Base-by-base conservation (phyloP, 2,329 filamentous ascomycete genomes). In the Alternaria sp. region DNA sequence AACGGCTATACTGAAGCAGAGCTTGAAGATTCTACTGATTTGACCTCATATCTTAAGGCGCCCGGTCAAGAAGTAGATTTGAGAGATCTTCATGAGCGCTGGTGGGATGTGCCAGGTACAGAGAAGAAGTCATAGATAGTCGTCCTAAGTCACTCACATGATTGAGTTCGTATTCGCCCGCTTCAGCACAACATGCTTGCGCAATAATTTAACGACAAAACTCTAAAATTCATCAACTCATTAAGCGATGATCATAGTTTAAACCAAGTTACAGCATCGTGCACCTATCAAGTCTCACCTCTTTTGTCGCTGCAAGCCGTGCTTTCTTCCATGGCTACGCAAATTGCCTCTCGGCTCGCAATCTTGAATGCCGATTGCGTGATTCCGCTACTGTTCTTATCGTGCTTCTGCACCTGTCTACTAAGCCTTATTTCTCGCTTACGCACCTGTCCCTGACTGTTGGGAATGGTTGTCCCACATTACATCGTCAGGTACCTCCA, bases 1-100 rank as follows among this genome's bases (percentile, higher is more conserved):
- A 89, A 88, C 68, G 90, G 89, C 0, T 86, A 84, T 77, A 90
- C 88, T 3, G 79, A 67, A 53, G 84, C 83, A 61, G 89, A 92
- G 73, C 64, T 78, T 68, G 82, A 85, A 34, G 77, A 80, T 5
- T 78, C 78, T n/a, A 79, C 80, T 3, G 88, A 91, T 66, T 79
- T 90, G 71, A 89, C 87, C 10, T 79, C 83, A 9, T 90, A 91
- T 80, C 72, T 92, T 54, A 84, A 79, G 62, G 66, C 82, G 29
- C 84, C 84, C 0, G 67, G 61, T 6, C 81, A 80, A 34, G 79
- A 84, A 33, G 80, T 88, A 39, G 86, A 91, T 70, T 74, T 92
- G 60, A 81, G 82, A 62, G 82, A 85, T 42, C 71, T 90, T 51
- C 85, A 91, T 71, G 90, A 92, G 80, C 82, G 82, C 17, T 92